A percentile compares a stretch with the other conserved stretches of the same genome.
These are phyloP conservation scores for Pisolithus albus DNA, from an alignment of 768 basidiomycete genomes.

Conservation along the genomic window DNA sequence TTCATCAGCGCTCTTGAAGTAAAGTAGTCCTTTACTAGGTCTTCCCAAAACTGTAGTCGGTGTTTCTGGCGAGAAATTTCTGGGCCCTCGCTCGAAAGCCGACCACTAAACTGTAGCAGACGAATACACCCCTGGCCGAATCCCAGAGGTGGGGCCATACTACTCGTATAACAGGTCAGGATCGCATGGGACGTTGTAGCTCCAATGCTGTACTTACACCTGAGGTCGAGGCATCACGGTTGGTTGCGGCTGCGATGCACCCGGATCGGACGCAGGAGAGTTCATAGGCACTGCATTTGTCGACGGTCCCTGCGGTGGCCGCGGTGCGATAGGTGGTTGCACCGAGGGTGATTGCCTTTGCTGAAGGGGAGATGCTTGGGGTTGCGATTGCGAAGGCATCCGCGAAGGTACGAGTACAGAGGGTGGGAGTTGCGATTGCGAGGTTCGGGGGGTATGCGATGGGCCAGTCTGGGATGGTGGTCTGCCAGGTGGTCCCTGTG, in stretches of 20 bases:
- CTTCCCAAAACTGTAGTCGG: conserved; percentile 60
- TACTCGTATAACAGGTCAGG: conserved; percentile 17
- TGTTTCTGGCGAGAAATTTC: conserved; percentile 44
- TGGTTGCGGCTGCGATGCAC: conserved; percentile 29
- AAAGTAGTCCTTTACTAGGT: conserved; percentile 63
- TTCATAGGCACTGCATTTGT: conserved; percentile 19
- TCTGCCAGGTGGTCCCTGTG: conserved; percentile 41
- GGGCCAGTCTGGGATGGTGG: conserved; percentile 45
- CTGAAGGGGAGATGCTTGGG: conserved; percentile 28
- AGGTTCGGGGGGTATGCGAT: conserved; percentile 41
- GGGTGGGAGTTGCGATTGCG: conserved; percentile 30
- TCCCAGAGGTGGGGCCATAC: conserved; percentile 34
- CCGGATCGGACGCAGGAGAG: conserved; percentile 21
- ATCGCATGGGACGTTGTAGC: conserved; percentile 2
- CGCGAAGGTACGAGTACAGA: conserved; percentile 22
- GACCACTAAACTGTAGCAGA: conserved; percentile 64
- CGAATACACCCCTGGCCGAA: conserved; percentile 59
- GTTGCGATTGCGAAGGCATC: conserved; percentile 32
- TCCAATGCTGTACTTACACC: conserved; percentile 21
- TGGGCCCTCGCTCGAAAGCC: conserved; percentile 50
- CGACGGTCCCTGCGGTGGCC: conserved; percentile 26
- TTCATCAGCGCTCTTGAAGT: conserved; percentile 65
- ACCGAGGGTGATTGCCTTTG: conserved; percentile 28
- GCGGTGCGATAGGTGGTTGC: conserved; percentile 32
- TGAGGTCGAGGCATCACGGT: conserved; percentile 22